A percentile compares a stretch with the other conserved stretches of the same genome.
Evolutionary conservation across 805 yeast species (phyloP).

Genomic region (Metschnikowia arizonensis): DNA sequence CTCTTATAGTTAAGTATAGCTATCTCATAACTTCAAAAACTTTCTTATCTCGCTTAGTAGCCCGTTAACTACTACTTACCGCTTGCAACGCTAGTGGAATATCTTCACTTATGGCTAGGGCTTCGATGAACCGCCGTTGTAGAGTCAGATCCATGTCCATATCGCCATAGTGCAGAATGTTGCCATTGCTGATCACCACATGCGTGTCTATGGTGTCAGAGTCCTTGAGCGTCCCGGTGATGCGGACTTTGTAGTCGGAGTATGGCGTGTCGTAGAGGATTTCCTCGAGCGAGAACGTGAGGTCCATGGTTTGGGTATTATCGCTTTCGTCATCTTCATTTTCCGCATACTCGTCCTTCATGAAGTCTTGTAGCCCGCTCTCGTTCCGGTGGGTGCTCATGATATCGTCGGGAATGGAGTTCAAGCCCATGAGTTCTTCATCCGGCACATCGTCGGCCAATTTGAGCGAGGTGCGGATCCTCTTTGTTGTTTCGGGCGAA

Average conservation of each 20-base stretch:
- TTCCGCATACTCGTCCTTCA: constrained; percentile 18
- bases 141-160: constrained; percentile 23
- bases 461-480: constrained; percentile 32
- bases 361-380: constrained; percentile 25
- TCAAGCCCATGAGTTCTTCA: constrained; percentile 36
- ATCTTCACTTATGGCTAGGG: constrained; percentile 33
- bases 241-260: constrained; percentile 22
- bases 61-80: too few relatives aligned
- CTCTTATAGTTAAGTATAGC: too few relatives aligned
- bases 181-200: constrained; percentile 33
- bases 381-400: constrained; percentile 11
- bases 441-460: constrained; percentile 35
- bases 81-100: constrained; percentile 21
- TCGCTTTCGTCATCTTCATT: constrained; percentile 9
- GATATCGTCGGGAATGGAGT: constrained; percentile 22
- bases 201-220: constrained; percentile 14
- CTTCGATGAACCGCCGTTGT: constrained; percentile 20
- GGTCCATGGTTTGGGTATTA: neutral
- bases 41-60: too few relatives aligned
- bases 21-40: too few relatives aligned
- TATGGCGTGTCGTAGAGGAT: constrained; percentile 22
- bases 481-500: constrained; percentile 19
- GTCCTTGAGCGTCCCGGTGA: constrained; percentile 17
- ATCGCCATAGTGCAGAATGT: constrained; percentile 15
- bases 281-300: constrained; percentile 19